A percentile compares a stretch with the other conserved stretches of the same genome.
Conservation (phyloP, 305 asterid genomes). For the Fraxinus velutina region DNA sequence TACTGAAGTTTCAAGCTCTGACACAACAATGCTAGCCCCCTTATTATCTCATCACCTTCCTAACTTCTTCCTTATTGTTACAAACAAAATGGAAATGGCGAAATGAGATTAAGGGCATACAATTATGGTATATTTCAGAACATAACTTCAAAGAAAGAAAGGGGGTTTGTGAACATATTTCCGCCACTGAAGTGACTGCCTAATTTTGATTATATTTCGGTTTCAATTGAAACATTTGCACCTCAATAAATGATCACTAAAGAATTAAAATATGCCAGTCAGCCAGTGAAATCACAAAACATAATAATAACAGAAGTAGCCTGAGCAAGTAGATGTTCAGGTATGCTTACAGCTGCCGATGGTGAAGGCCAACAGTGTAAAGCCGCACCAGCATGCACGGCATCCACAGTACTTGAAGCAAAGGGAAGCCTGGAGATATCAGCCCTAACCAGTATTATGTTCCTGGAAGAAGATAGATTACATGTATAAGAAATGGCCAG, state of each 20-base stretch:
- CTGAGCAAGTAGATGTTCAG: constrained; percentile 4
- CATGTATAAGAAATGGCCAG: neutral
- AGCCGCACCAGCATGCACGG: constrained; percentile 95
- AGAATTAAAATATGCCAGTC: neutral
- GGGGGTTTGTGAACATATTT: neutral
- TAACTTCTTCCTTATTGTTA: neutral
- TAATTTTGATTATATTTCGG: neutral
- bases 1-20: neutral
- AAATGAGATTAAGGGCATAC: neutral
- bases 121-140: neutral
- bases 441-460: constrained; percentile 64
- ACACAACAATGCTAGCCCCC: neutral
- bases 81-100: neutral
- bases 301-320: neutral
- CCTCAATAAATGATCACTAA: neutral
- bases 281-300: neutral
- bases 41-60: neutral
- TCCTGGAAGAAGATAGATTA: constrained; percentile 37
- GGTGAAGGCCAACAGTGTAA: constrained; percentile 95
- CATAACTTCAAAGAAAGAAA: neutral
- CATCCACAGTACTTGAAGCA: constrained; percentile 63
- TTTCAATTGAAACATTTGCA: neutral
- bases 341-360: constrained; percentile 60
- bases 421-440: constrained; percentile 84
- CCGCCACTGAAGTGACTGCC: neutral